Percentiles rank a stretch among this genome's conserved stretches.
Conservation (phyloP, 306 rosid genomes). For the Prunus mira region DNA sequence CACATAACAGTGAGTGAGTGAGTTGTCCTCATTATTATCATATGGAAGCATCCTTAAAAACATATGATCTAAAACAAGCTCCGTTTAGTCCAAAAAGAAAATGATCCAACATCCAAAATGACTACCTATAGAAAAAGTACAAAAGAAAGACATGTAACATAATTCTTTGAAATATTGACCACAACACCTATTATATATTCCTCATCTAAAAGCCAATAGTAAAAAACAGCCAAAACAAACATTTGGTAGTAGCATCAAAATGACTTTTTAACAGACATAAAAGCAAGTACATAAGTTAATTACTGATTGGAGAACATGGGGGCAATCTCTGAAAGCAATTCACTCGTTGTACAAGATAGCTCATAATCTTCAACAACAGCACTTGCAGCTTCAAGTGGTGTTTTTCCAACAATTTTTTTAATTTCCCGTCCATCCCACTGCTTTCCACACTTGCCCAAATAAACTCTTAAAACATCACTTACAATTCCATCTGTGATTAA, state of each 20-base stretch:
- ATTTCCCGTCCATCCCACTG: slow-evolving; percentile 94
- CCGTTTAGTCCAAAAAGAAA: not conserved
- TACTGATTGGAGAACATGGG: slow-evolving; percentile 72
- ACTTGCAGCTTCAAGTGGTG: slow-evolving; percentile 70
- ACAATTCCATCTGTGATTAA: slow-evolving; percentile 61
- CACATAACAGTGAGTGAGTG: not conserved
- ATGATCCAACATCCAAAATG: not conserved
- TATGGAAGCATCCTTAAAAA: not conserved
- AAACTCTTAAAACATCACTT: slow-evolving; percentile 49
- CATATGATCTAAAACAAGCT: not conserved
- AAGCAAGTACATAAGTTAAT: slow-evolving; percentile 16
- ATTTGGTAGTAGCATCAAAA: not conserved
- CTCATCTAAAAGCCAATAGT: not conserved
- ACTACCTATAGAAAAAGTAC: not conserved
- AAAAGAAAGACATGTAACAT: not conserved
- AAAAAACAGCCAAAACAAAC: not conserved
- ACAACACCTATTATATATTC: not conserved
- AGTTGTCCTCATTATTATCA: not conserved
- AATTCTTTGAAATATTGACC: not conserved
- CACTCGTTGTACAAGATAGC: slow-evolving; percentile 67
- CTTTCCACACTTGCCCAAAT: slow-evolving; percentile 61
- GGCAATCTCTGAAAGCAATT: slow-evolving; percentile 57
- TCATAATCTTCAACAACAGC: slow-evolving; percentile 64
- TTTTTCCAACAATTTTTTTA: slow-evolving; percentile 55
- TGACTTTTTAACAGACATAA: not conserved